Evolutionary conservation across 805 yeast species (phyloP), one percentile per base, ranked within the genome.

Genomic region (Wickerhamomyces hampshirensis): DNA sequence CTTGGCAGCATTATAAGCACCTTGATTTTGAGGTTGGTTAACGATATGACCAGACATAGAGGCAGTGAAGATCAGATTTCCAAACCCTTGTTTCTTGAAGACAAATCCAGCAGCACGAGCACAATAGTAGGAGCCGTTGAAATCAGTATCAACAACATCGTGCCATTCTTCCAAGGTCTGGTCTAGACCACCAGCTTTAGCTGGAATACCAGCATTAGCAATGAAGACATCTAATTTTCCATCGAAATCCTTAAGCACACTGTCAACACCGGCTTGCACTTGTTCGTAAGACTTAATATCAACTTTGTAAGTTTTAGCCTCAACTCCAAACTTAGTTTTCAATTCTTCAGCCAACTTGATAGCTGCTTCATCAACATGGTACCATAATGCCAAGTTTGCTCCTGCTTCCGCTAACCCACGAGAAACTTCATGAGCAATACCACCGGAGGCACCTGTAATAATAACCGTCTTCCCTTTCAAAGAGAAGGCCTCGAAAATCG

Each of bases 1-100:
- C 67, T 86, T 86, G 44, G 89, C 85, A 12, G 88, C 86, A 54
- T 87, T 87, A 68, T 86, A 86, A 21, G 84, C 79, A 17, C 94
- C 83, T 63, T 88, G 96, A 53, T 73, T 65, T 60, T 88, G 94
- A 13, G 97, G 97, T 39, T 77, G 73, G 59, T 88, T 88, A 48
- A 83, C 94, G 49, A 88, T 79, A 63, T 79, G 86, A 6, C 84
- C 96, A 16, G 94, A 83, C 81, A 88, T 88, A 21, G 95, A 84
- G 5, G 93, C 88, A 7, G 97, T 88, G 60, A 84, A 70, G 50
- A 88, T 77, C 48, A 86, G 68, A 1, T 93, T 79, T 23, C 96
- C 96, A 43, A 59, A 63, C 13, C 88, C 86, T 53, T 84, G 87
- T 51, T 72, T 64, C 58, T 75, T 75, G 70, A 89, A 88, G 34